Percentiles rank a stretch among this genome's conserved stretches.
Conservation (phyloP, 352 stramenopile genomes). For the Phytophthora aleatoria region DNA sequence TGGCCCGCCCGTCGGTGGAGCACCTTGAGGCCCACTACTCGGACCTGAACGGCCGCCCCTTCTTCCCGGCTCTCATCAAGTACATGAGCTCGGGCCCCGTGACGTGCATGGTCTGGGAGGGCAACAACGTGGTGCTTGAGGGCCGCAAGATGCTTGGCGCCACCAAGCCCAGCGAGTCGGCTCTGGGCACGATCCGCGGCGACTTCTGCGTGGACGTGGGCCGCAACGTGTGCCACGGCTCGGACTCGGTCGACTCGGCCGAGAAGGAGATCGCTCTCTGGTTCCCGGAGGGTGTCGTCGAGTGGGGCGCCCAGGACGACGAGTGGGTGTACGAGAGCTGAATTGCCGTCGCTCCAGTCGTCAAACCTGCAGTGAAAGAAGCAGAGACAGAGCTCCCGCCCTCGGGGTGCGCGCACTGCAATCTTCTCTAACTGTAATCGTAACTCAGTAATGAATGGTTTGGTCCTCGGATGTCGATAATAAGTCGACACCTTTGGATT, state of each 20-base stretch:
- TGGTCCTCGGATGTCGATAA: neutral
- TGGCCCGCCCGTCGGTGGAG: slow-evolving; percentile 92
- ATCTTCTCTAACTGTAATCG: slow-evolving; percentile 15
- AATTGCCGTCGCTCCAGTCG: slow-evolving; percentile 12
- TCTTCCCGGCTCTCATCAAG: slow-evolving; percentile 92
- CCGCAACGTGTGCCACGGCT: slow-evolving; percentile 94
- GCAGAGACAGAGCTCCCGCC: slow-evolving; percentile 10
- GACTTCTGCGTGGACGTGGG: slow-evolving; percentile 93
- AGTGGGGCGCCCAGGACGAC: slow-evolving; percentile 91
- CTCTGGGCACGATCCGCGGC: slow-evolving; percentile 93
- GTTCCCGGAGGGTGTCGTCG: slow-evolving; percentile 95
- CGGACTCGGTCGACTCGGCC: slow-evolving; percentile 96
- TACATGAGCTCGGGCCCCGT: slow-evolving; percentile 95
- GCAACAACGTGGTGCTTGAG: slow-evolving; percentile 93
- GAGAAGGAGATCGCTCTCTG: slow-evolving; percentile 98
- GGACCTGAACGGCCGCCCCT: slow-evolving; percentile 91
- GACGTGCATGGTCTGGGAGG: slow-evolving; percentile 95
- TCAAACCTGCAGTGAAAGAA: slow-evolving; percentile 11
- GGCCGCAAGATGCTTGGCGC: slow-evolving; percentile 95
- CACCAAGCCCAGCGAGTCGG: slow-evolving; percentile 93
- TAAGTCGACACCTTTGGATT: neutral
- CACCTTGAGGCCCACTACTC: slow-evolving; percentile 94
- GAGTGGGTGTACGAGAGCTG: slow-evolving; percentile 98
- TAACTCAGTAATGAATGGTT: slow-evolving; percentile 18
- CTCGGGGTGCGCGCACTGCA: slow-evolving; percentile 23